Conservation (phyloP, 2,329 filamentous ascomycete species). For the Raffaelea ambrosiae region DNA sequence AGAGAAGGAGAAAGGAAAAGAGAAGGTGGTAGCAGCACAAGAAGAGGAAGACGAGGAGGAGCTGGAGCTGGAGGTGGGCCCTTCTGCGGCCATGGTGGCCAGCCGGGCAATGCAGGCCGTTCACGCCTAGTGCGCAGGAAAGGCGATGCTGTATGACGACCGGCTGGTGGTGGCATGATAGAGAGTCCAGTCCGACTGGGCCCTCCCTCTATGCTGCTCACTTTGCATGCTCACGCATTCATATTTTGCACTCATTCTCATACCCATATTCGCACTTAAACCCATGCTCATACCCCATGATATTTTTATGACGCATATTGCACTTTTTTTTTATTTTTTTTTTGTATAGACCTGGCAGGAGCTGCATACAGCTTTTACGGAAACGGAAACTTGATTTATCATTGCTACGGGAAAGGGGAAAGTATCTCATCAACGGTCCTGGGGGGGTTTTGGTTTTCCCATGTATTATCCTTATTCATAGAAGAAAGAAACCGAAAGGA, state of each 20-base stretch:
- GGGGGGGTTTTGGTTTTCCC: too few species aligned
- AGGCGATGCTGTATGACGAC: neutral
- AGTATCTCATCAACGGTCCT: too few species aligned
- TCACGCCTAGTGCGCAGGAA: neutral
- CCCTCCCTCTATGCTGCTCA: too few species aligned
- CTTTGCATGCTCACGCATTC: neutral
- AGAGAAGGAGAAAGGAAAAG: neutral
- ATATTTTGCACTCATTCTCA: neutral
- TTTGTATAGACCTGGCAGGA: neutral
- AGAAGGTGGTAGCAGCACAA: neutral
- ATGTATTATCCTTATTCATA: slow-evolving; percentile 1
- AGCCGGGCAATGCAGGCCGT: neutral
- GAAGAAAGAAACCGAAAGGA: neutral
- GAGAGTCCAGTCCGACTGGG: too few species aligned
- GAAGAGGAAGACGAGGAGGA: neutral
- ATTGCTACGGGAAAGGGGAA: too few species aligned
- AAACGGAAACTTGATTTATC: too few species aligned
- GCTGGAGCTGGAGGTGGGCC: neutral
- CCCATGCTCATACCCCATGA: too few species aligned
- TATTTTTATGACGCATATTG: neutral
- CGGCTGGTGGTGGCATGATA: neutral
- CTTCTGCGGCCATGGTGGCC: neutral
- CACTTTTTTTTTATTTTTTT: neutral
- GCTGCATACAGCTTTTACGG: too few species aligned
- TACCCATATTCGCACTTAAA: neutral